phyloP scores from a whole-genome alignment of 176 grass and related monocot genomes.

The Pharus latifolius region DNA sequence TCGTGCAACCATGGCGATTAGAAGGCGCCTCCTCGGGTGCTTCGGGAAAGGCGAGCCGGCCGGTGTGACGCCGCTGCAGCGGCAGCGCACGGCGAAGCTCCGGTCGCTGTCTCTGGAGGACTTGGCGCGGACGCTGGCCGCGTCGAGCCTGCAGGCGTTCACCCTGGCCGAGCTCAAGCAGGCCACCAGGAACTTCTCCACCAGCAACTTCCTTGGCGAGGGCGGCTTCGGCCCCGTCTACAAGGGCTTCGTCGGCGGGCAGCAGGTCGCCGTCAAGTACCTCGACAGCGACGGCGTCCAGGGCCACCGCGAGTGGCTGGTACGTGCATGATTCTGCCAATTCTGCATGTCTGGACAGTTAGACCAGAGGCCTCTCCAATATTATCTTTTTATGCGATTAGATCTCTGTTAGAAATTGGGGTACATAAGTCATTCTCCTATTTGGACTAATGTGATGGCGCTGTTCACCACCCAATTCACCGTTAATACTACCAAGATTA shows the following conservation, averaged over 20 bases:
- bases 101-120: slow-evolving; percentile 63
- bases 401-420: too few species aligned
- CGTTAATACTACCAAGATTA: too few species aligned
- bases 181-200: slow-evolving; percentile 65
- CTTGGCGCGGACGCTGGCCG: slow-evolving; percentile 59
- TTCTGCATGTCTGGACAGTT: too few species aligned
- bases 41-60: background rate
- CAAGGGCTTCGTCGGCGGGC: slow-evolving; percentile 66
- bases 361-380: too few species aligned
- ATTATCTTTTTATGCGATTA: too few species aligned
- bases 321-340: background rate
- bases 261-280: slow-evolving; percentile 92
- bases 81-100: slow-evolving; percentile 28
- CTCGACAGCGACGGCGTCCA: slow-evolving; percentile 71
- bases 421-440: too few species aligned
- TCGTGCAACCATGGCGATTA: slow-evolving; percentile 25
- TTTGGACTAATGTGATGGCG: too few species aligned
- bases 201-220: slow-evolving; percentile 62
- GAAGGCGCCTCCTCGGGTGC: slow-evolving; percentile 27
- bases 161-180: slow-evolving; percentile 68
- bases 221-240: slow-evolving; percentile 93
- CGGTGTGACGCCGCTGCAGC: slow-evolving; percentile 8
- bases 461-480: too few species aligned
- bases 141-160: slow-evolving; percentile 72
- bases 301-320: slow-evolving; percentile 93